Evolutionary conservation across 2,329 filamentous ascomycete species (phyloP), one percentile per base, ranked within the genome.

Genomic region (Didymella exigua): DNA sequence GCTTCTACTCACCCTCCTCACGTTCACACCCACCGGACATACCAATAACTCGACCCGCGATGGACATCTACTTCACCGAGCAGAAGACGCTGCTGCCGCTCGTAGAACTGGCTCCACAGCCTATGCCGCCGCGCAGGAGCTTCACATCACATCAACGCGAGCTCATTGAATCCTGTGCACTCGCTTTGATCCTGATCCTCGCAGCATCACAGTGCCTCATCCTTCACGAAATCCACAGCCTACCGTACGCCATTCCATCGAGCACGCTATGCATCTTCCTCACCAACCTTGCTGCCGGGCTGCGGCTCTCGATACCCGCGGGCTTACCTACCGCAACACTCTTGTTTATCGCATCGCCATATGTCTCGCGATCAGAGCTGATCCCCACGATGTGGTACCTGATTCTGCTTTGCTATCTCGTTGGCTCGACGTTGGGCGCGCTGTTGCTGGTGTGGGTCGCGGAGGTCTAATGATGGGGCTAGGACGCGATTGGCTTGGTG

Each of bases 351-450:
- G 60, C 58, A 4, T 60, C 59, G 7, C 64, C 66, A 3, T 62
- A 57, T 19, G 31, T 69, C 9, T 60, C 58, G 11, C 58, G 52
- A 14, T 50, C 52, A n/a, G 60, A 65, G 33, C 52, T 43, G 6
- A 42, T 68, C 11, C 55, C 58, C 2, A 45, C 58, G 34, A 58
- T 51, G 34, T 56, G 65, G 33, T 68, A 68, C 33, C 41, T 62
- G 24, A 56, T 62, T 5, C 42, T 69, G 29, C 54, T 69, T 21
- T 63, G 60, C 45, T 69, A 69, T 49, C 56, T 69, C 21, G 42
- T 62, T 14, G 62, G 66, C 18, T 58, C 62, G 29, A 59, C 58
- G 26, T 49, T 55, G 46, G 66, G 63, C 6, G 63, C 65, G 33
- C 40, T 63, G 52, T 40, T 64, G 45, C 56, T 65, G 37, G 42